Percentiles rank a stretch among this genome's conserved stretches.
Evolutionary conservation across 2,329 filamentous ascomycete species (phyloP).

Genomic region (Colletotrichum endophyticum): DNA sequence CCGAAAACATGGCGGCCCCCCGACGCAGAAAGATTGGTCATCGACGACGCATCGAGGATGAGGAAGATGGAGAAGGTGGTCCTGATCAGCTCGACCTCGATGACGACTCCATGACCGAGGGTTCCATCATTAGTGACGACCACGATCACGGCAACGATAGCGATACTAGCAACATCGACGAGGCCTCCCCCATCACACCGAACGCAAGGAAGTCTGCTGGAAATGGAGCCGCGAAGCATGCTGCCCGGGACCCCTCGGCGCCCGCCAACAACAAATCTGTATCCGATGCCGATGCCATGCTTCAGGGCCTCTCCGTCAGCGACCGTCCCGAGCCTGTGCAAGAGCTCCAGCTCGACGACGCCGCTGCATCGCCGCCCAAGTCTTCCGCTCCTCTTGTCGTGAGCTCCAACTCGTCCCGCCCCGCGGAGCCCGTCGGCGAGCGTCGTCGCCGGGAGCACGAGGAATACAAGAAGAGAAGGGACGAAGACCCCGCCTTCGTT

Average conservation of each 20-base stretch:
- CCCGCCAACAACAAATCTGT: constrained; percentile 40
- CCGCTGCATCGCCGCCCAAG: constrained; percentile 41
- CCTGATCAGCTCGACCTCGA: constrained; percentile 62
- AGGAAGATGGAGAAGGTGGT: constrained; percentile 71
- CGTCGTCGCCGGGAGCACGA: constrained; percentile 85
- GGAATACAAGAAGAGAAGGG: constrained; percentile 85
- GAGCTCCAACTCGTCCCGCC: constrained; percentile 55
- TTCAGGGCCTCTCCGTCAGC: constrained; percentile 56
- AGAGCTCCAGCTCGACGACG: constrained; percentile 54
- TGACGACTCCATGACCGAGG: constrained; percentile 71
- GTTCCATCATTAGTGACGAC: constrained; percentile 67
- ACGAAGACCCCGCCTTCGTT: constrained; percentile 90
- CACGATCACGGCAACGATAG: constrained; percentile 64
- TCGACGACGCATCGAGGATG: constrained; percentile 72
- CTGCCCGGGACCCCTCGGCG: constrained; percentile 33
- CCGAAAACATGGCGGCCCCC: constrained; percentile 50
- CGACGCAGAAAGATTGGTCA: constrained; percentile 70
- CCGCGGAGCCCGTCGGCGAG: constrained; percentile 67
- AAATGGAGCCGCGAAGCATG: constrained; percentile 45
- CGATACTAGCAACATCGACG: constrained; percentile 68
- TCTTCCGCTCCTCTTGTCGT: constrained; percentile 57
- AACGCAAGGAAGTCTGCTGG: constrained; percentile 40
- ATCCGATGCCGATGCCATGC: constrained; percentile 64
- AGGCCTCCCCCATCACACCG: constrained; percentile 55
- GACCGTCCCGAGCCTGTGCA: constrained; percentile 45